A percentile compares a stretch with the other conserved stretches of the same genome.
These are phyloP conservation scores for Lepidium sativum DNA, from an alignment of 345 rosid genomes.

Conservation along the genomic window DNA sequence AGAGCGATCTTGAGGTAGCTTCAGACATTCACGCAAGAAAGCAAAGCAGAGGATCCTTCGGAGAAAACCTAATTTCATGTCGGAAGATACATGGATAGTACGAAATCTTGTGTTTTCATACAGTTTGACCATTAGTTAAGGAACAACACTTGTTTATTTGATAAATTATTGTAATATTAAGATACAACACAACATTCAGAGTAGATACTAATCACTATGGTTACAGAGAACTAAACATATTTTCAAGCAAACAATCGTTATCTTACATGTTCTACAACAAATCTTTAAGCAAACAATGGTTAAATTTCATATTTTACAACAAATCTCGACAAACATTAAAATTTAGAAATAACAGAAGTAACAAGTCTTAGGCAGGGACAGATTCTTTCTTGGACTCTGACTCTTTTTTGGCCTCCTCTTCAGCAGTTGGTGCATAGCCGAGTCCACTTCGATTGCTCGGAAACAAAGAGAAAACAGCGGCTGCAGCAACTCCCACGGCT, in stretches of 20 bases:
- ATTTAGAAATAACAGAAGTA: background rate
- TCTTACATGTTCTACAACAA: background rate
- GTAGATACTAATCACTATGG: background rate
- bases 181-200: background rate
- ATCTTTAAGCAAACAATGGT: background rate
- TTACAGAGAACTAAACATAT: background rate
- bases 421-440: conserved; percentile 49
- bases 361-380: background rate
- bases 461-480: conserved; percentile 46
- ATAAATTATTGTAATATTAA: background rate
- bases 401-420: background rate
- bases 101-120: conserved; percentile 6
- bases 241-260: background rate
- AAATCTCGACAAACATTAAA: background rate
- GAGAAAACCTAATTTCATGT: conserved; percentile 31
- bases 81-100: conserved; percentile 33
- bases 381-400: conserved; percentile 14
- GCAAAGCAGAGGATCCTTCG: conserved; percentile 31
- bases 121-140: background rate
- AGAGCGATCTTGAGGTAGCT: conserved; percentile 24
- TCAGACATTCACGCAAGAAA: conserved; percentile 21
- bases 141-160: background rate
- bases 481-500: conserved; percentile 42
- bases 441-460: conserved; percentile 75
- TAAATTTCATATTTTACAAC: background rate